Conservation (phyloP, 2,329 filamentous ascomycete genomes). For the Colletotrichum magnum region DNA sequence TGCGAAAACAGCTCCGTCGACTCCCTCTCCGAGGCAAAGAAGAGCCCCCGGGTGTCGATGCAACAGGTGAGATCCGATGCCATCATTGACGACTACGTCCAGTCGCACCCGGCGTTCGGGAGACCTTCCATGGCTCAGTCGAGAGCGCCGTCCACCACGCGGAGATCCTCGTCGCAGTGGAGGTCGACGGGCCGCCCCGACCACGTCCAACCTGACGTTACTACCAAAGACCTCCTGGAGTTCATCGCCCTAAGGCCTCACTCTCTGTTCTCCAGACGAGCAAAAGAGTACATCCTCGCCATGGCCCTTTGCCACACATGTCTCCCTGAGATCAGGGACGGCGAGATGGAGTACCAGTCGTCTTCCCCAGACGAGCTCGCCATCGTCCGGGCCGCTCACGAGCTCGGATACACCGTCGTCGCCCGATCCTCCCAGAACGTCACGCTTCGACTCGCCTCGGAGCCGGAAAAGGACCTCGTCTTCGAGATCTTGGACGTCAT, state of each 20-base stretch:
- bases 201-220: slow-evolving; percentile 68
- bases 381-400: slow-evolving; percentile 85
- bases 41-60: slow-evolving; percentile 10
- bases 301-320: slow-evolving; percentile 94
- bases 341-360: slow-evolving; percentile 84
- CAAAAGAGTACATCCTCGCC: slow-evolving; percentile 85
- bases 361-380: slow-evolving; percentile 93
- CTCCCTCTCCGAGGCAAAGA: slow-evolving; percentile 18
- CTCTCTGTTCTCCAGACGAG: slow-evolving; percentile 83
- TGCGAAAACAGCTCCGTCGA: slow-evolving; percentile 39
- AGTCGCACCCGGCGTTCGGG: slow-evolving; percentile 16
- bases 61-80: slow-evolving; percentile 23
- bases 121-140: slow-evolving; percentile 46
- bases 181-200: slow-evolving; percentile 63
- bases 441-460: slow-evolving; percentile 60
- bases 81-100: slow-evolving; percentile 10
- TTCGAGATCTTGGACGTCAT: slow-evolving; percentile 90
- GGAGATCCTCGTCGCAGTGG: slow-evolving; percentile 65
- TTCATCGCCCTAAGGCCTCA: slow-evolving; percentile 83
- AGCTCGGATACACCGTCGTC: slow-evolving; percentile 84
- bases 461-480: slow-evolving; percentile 65
- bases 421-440: slow-evolving; percentile 81
- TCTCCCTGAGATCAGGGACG: slow-evolving; percentile 82
- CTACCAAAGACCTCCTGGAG: slow-evolving; percentile 81
- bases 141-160: slow-evolving; percentile 49